Conservation (phyloP, 441 rosid species). For the Daphne laureola region DNA sequence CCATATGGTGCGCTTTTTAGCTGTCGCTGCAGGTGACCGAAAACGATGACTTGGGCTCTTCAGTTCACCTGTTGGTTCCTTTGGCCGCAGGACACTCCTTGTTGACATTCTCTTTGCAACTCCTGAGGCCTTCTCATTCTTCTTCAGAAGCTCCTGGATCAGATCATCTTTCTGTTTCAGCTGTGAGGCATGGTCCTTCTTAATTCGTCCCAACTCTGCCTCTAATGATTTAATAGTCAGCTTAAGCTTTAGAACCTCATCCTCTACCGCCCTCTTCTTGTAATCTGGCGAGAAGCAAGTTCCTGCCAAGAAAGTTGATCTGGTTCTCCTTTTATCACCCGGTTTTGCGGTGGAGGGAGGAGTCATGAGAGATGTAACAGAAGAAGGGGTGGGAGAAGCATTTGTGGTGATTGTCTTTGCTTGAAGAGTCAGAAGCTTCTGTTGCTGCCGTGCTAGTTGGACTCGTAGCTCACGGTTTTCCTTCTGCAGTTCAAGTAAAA, state of each 20-base stretch:
- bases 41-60: conserved; percentile 81
- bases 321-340: conserved; percentile 46
- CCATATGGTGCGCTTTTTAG: conserved; percentile 89
- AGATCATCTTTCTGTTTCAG: conserved; percentile 68
- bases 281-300: conserved; percentile 77
- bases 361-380: conserved; percentile 57
- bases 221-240: conserved; percentile 54
- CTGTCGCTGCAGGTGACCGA: conserved; percentile 59
- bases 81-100: conserved; percentile 57
- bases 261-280: conserved; percentile 46
- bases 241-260: conserved; percentile 48
- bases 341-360: conserved; percentile 59
- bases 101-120: conserved; percentile 43
- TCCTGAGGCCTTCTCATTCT: conserved; percentile 34
- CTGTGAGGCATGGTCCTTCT: conserved; percentile 60
- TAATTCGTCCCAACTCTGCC: conserved; percentile 64
- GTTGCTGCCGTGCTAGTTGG: conserved; percentile 66
- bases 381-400: conserved; percentile 62
- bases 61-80: conserved; percentile 42
- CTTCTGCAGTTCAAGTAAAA: conserved; percentile 72
- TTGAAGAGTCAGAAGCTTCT: conserved; percentile 60
- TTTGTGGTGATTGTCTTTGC: conserved; percentile 64
- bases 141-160: conserved; percentile 41
- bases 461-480: conserved; percentile 77
- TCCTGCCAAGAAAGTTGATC: conserved; percentile 58